Conservation (phyloP, 345 rosid genomes). For the Pugionium cornutum region DNA sequence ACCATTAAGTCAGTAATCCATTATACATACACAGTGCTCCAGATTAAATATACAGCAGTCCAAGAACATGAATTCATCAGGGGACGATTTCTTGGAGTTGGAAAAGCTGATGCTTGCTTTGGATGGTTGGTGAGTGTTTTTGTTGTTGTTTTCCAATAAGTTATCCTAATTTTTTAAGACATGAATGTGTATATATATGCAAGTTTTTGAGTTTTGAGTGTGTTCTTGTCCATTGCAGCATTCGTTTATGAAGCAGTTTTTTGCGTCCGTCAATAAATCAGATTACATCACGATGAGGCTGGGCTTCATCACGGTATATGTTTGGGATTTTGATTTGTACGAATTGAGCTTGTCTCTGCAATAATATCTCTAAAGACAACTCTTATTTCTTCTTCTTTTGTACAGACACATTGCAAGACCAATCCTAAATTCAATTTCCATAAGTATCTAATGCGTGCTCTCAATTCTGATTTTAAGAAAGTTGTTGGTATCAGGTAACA, state of each 20-base stretch:
- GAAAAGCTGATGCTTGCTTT: conserved; percentile 51
- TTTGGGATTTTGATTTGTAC: not conserved
- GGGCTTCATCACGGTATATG: conserved; percentile 78
- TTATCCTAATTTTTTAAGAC: not conserved
- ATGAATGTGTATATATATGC: not conserved
- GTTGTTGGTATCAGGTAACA: conserved; percentile 88
- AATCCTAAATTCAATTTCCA: conserved; percentile 84
- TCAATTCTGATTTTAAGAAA: conserved; percentile 91
- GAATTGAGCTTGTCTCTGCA: not conserved
- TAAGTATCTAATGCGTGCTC: conserved; percentile 77
- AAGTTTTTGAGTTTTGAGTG: conserved; percentile 5
- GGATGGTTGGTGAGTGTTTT: conserved; percentile 71
- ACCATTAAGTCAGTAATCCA: not conserved
- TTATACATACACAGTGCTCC: conserved; percentile 41
- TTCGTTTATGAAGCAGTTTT: conserved; percentile 84
- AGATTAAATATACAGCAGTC: conserved; percentile 50
- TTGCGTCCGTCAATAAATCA: conserved; percentile 68
- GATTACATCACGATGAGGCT: conserved; percentile 77
- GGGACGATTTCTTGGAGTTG: conserved; percentile 65
- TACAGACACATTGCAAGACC: conserved; percentile 73
- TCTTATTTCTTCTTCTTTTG: not conserved
- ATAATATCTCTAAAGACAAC: not conserved
- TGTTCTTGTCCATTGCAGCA: conserved; percentile 49
- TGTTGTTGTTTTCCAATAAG: not conserved
- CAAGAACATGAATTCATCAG: conserved; percentile 73